phyloP scores from a whole-genome alignment of 345 rosid genomes.

The Populus ilicifolia region DNA sequence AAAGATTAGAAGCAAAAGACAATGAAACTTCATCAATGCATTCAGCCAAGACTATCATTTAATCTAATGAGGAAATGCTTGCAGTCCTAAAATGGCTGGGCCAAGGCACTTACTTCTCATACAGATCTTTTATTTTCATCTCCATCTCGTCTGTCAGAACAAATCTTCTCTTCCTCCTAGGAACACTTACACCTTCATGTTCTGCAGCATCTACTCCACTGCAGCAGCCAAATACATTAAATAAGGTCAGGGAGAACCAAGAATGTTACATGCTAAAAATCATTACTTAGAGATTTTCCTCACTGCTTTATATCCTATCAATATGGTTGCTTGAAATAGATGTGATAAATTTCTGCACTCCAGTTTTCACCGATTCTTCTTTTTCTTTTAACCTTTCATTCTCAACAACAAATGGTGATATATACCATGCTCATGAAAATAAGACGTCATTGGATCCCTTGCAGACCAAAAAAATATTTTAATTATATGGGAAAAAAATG shows the following conservation, averaged over 20 bases:
- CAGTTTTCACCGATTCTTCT: not conserved
- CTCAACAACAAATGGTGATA: constrained; percentile 16
- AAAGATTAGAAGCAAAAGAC: not conserved
- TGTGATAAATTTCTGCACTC: constrained; percentile 18
- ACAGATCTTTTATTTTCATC: constrained; percentile 56
- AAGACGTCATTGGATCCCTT: not conserved
- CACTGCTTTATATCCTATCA: constrained; percentile 18
- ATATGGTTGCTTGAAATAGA: constrained; percentile 14
- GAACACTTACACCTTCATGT: constrained; percentile 35
- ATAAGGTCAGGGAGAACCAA: not conserved
- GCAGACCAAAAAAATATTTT: constrained; percentile 3
- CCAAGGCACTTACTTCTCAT: constrained; percentile 49
- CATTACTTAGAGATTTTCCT: not conserved
- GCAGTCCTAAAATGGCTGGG: not conserved
- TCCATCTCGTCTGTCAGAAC: constrained; percentile 57
- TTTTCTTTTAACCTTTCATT: constrained; percentile 1
- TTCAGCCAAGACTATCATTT: not conserved
- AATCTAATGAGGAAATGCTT: not conserved
- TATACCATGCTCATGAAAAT: not conserved
- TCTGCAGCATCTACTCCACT: constrained; percentile 41
- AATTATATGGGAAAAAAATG: not conserved
- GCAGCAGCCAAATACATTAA: constrained; percentile 27
- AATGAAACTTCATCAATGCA: not conserved
- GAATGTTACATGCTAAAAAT: not conserved
- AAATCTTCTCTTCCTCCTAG: constrained; percentile 60